phyloP scores from a whole-genome alignment of 768 basidiomycete genomes.

The Hypsizygus marmoreus region DNA sequence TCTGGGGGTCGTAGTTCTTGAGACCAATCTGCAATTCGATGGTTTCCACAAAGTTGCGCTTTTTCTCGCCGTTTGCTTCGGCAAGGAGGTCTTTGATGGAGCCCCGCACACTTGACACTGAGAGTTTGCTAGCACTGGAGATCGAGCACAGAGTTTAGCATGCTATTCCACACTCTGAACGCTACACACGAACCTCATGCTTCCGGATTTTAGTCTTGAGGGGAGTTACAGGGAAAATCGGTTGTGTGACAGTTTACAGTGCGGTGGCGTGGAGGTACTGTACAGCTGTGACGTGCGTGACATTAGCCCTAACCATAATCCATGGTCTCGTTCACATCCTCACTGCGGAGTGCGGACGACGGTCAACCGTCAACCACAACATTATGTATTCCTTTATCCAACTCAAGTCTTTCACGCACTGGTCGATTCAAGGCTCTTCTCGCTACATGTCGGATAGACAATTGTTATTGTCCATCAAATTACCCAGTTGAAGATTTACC shows the following conservation, averaged over 20 bases:
- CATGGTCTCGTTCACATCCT: slow-evolving; percentile 12
- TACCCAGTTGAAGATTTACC: no score
- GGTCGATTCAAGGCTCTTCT: no score
- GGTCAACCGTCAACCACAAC: not conserved
- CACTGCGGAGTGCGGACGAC: not conserved
- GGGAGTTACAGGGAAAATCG: slow-evolving; percentile 11
- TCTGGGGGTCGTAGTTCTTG: slow-evolving; percentile 99
- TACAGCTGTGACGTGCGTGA: slow-evolving; percentile 28
- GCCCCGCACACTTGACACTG: slow-evolving; percentile 99
- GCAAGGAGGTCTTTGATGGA: slow-evolving; percentile 90
- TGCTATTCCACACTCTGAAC: not conserved
- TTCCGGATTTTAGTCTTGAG: slow-evolving; percentile 24
- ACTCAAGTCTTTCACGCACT: no score
- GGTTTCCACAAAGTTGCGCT: slow-evolving; percentile 94
- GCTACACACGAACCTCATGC: slow-evolving; percentile 25
- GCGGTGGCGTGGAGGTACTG: slow-evolving; percentile 21
- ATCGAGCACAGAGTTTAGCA: no score
- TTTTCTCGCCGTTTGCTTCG: slow-evolving; percentile 84
- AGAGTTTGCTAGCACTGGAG: slow-evolving; percentile 64
- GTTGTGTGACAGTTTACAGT: slow-evolving; percentile 11
- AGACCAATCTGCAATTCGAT: slow-evolving; percentile 96
- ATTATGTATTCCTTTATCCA: no score
- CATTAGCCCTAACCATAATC: slow-evolving; percentile 21
- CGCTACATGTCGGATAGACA: no score
- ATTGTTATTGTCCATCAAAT: no score